These are phyloP conservation scores for Arthrobotrys sphaeroides DNA, from an alignment of 2,329 filamentous ascomycete genomes.

Conservation along the genomic window DNA sequence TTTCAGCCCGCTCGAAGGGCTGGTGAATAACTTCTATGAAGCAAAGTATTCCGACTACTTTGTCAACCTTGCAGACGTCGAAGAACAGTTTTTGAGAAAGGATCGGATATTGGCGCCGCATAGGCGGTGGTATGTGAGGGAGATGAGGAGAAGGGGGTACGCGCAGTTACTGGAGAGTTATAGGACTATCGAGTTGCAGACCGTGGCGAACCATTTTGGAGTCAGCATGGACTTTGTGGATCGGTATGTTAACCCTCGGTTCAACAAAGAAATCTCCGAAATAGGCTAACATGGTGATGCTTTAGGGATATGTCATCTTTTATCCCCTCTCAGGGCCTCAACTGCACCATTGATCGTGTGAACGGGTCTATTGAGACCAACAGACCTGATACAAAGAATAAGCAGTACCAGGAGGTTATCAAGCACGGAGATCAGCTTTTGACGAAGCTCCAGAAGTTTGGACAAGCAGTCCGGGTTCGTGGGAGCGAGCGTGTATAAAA, in stretches of 20 bases:
- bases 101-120: constrained; percentile 97
- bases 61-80: constrained; percentile 83
- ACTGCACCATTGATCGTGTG: constrained; percentile 97
- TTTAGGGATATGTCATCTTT: constrained; percentile 91
- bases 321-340: constrained; percentile 91
- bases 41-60: constrained; percentile 97
- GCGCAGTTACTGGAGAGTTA: constrained; percentile 98
- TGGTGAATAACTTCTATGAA: constrained; percentile 90
- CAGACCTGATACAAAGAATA: constrained; percentile 98
- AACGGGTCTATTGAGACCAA: constrained; percentile 98
- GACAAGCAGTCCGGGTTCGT: constrained; percentile 90
- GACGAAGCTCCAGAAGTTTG: constrained; percentile 99
- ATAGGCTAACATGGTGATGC: constrained; percentile 26
- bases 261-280: background rate
- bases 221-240: constrained; percentile 97
- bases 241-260: constrained; percentile 67
- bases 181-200: constrained; percentile 92
- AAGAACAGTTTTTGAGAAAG: constrained; percentile 91
- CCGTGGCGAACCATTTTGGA: constrained; percentile 97
- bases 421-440: constrained; percentile 98
- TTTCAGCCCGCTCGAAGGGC: constrained; percentile 84
- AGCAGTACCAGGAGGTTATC: constrained; percentile 97
- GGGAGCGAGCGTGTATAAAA: constrained; percentile 74
- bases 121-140: constrained; percentile 94
- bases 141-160: constrained; percentile 96